Evolutionary conservation across 345 rosid species (phyloP), one percentile per base, ranked within the genome.

Genomic region (Citrus reticulata): DNA sequence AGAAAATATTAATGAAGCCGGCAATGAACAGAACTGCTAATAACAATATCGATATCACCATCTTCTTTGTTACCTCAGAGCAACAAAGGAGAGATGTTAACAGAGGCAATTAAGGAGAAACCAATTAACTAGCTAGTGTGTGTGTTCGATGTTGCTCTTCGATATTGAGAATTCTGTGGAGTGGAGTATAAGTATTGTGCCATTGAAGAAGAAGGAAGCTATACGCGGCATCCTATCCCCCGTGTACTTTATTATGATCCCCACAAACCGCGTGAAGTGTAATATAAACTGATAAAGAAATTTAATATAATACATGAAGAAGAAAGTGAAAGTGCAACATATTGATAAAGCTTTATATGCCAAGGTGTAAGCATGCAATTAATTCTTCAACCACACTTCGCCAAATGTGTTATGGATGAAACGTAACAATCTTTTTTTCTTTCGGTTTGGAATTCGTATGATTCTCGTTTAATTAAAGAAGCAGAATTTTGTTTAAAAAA

Each of bases 181-280:
- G 72, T 70, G 16, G 42, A 19, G 32, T 5, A 16, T 14, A 10
- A 34, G 62, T 54, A 34, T 64, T 7, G 55, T 24, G 17, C 37
- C 49, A 14, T 70, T 16, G 60, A 37, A 61, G 64, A 24, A 34
- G 35, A 34, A 68, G 72, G 35, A 34, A 63, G 72, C 81, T 73
- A 74, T 19, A 84, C 85, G 89, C 89, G 87, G 80, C 51, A 13
- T 88, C 83, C 46, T 80, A 77, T 79, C 81, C 37, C 77, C 77
- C 72, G 0, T 77, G 76, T 2, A 20, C 37, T 20, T 77, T 54
- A 54, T 54, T 5, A 16, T 19, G 81, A 77, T 70, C 91, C 49
- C 91, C 88, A 86, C 88, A 88, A 88, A 88, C 85, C 91, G 91
- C 91, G 91, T 88, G 73, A 80, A 79, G 37, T 39, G 65, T 64